A percentile compares a stretch with the other conserved stretches of the same genome.
These are phyloP conservation scores for Nakazawaea wyomingensis DNA, from an alignment of 805 yeast genomes.

Conservation along the genomic window DNA sequence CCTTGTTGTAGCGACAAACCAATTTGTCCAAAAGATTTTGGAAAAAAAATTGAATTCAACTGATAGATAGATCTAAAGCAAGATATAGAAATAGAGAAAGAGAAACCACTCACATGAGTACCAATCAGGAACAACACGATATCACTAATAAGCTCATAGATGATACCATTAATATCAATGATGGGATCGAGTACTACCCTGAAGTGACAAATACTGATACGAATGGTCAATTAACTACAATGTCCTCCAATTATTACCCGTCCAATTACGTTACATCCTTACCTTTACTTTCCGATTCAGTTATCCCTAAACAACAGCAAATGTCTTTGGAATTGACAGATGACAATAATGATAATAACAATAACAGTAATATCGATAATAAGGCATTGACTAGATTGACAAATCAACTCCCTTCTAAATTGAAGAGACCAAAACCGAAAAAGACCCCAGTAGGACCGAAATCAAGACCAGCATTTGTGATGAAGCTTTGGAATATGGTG, in stretches of 20 bases:
- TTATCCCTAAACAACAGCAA: background rate
- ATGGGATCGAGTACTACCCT: background rate
- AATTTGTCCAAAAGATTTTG: no score
- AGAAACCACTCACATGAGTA: background rate
- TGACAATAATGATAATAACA: no score
- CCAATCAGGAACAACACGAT: background rate
- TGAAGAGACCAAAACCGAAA: conserved; percentile 15
- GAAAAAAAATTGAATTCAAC: no score
- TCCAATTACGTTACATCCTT: background rate
- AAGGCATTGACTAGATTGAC: conserved; percentile 6
- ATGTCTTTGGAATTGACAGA: background rate
- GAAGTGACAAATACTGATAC: background rate
- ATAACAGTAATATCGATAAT: background rate
- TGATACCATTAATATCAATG: background rate
- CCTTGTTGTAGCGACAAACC: no score
- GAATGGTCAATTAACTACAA: conserved; percentile 3
- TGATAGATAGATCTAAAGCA: no score
- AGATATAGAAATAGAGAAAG: no score
- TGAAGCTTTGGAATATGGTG: conserved; percentile 93
- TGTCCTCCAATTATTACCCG: conserved; percentile 2
- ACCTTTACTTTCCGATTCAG: conserved; percentile 7
- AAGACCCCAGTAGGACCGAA: conserved; percentile 29
- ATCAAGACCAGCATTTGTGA: conserved; percentile 82
- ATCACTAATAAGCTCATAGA: background rate
- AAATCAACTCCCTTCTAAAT: background rate